Base-by-base conservation (phyloP, 257 asterid genomes). In the Petrea volubilis region DNA sequence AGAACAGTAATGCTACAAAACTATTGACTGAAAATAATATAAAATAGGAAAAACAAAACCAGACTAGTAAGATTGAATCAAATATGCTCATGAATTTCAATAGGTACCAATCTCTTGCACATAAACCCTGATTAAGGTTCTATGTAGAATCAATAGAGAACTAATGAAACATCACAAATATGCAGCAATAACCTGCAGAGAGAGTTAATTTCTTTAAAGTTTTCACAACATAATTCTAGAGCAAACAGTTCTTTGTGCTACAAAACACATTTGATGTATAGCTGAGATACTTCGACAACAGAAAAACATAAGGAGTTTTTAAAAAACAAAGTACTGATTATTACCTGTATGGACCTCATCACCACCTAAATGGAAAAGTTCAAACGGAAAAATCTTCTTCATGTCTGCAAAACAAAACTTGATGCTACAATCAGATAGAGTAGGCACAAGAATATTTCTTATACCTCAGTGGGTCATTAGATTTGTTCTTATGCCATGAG, bases 301-400 rank as follows among this genome's bases (percentile, higher is more conserved):
- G n/a, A n/a, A n/a, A n/a, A n/a, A n/a, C n/a, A n/a, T n/a, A n/a
- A n/a, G n/a, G n/a, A n/a, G n/a, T n/a, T n/a, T n/a, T n/a, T n/a
- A n/a, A n/a, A 46, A 43, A 53, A 60, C 18, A 7, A 52, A 67
- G 60, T 46, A 6, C 47, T 20, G 23, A 52, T 13, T 55, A 81
- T 50, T 72, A 92, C 98, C 90, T 84, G 96, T 86, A 84, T 93
- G 87, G 58, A 93, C 98, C 86, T 93, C 98, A 75, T 93, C 97
- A 58, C 98, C 98, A 27, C 98, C 98, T 58, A 93, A 84, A 80
- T 93, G 98, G 80, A 93, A 90, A 73, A 93, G 90, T 77, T 89
- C 82, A 73, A 93, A 93, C 2, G 98, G 97, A 60, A 93, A 93
- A 38, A 93, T 84, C 76, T 93, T 86, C 81, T 87, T 86, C 84